Evolutionary conservation across 2,329 filamentous ascomycete genomes (phyloP).

Genomic region (Teratosphaeria nubilosa): DNA sequence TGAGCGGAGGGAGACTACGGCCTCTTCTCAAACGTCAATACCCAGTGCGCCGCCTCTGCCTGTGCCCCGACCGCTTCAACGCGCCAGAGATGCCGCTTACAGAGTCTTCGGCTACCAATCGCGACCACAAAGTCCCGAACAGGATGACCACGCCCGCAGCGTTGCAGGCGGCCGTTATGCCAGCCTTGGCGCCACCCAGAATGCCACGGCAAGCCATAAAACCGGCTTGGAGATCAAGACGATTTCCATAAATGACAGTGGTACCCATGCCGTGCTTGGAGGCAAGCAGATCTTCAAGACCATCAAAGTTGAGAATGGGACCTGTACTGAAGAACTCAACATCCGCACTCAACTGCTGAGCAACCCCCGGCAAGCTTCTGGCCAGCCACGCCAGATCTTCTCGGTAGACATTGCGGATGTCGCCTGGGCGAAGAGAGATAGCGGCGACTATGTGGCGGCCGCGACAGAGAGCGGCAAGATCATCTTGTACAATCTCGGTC

Average conservation of each 20-base stretch:
- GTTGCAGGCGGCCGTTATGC: conserved; percentile 6
- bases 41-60: conserved; percentile 14
- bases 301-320: conserved; percentile 45
- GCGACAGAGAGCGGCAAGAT: conserved; percentile 56
- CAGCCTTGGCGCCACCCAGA: conserved; percentile 25
- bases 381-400: conserved; percentile 33
- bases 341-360: conserved; percentile 51
- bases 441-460: conserved; percentile 51
- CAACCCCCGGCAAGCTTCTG: conserved; percentile 43
- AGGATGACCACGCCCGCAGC: conserved; percentile 10
- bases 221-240: conserved; percentile 56
- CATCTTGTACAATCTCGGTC: conserved; percentile 54
- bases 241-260: conserved; percentile 52
- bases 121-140: conserved; percentile 15
- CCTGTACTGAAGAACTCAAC: conserved; percentile 53
- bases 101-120: conserved; percentile 21
- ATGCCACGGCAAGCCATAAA: conserved; percentile 50
- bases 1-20: not conserved
- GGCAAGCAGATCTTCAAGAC: conserved; percentile 59
- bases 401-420: conserved; percentile 55
- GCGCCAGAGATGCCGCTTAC: conserved; percentile 22
- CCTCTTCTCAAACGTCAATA: conserved; percentile 1
- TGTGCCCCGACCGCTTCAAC: conserved; percentile 19
- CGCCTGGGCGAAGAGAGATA: conserved; percentile 56
- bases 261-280: conserved; percentile 54